Conservation (phyloP, 352 stramenopile species). For the Phytopythium sindhum region DNA sequence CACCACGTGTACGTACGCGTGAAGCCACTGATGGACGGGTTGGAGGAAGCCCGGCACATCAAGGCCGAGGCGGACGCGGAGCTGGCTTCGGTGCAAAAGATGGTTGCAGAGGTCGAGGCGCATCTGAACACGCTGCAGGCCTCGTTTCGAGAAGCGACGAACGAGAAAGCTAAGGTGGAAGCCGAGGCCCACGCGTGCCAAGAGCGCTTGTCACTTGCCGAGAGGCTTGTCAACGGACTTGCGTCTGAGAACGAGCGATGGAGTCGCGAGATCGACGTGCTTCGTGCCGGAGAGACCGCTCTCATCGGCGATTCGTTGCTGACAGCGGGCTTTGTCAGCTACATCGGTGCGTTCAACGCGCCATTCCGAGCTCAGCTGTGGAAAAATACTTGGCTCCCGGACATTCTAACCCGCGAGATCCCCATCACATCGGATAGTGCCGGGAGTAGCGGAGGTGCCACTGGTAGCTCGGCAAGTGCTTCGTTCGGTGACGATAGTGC, state of each 20-base stretch:
- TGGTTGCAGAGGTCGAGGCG: conserved; percentile 80
- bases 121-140: conserved; percentile 76
- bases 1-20: conserved; percentile 93
- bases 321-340: conserved; percentile 88
- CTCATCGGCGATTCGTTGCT: conserved; percentile 88
- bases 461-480: neutral
- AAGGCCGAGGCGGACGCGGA: conserved; percentile 84
- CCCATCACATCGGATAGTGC: conserved; percentile 47
- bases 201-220: conserved; percentile 82
- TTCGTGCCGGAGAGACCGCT: conserved; percentile 65
- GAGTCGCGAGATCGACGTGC: conserved; percentile 82
- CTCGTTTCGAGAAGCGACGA: conserved; percentile 83
- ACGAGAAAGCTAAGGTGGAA: conserved; percentile 90
- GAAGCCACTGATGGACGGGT: conserved; percentile 92
- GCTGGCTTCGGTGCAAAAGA: conserved; percentile 73
- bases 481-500: neutral
- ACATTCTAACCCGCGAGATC: conserved; percentile 86
- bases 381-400: conserved; percentile 83
- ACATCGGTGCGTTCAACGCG: conserved; percentile 90
- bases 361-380: conserved; percentile 80
- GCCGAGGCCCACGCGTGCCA: conserved; percentile 83
- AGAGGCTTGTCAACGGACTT: conserved; percentile 87
- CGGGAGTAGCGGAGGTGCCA: neutral
- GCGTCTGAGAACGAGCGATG: conserved; percentile 88
- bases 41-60: conserved; percentile 71